phyloP scores from a whole-genome alignment of 176 grass and related monocot species.

The Aegilops longissima region DNA sequence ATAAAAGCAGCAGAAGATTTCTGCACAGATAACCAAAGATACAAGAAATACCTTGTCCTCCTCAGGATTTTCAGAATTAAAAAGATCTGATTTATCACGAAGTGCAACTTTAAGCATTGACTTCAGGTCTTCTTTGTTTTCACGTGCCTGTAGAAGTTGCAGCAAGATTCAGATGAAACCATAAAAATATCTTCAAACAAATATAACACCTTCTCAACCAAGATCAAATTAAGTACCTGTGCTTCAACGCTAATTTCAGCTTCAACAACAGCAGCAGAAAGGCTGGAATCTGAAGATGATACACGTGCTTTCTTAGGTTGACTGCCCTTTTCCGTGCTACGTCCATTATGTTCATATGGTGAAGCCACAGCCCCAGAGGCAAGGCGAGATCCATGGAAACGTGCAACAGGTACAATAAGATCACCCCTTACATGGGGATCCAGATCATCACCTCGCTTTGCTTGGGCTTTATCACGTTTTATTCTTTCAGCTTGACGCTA shows the following conservation, averaged over 20 bases:
- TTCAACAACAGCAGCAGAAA: conserved; percentile 81
- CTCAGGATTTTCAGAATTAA: conserved; percentile 89
- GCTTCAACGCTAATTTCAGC: conserved; percentile 77
- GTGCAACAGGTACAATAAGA: conserved; percentile 75
- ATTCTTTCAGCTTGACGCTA: conserved; percentile 95
- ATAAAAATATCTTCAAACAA: neutral
- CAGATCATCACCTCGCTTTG: conserved; percentile 76
- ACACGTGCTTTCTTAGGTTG: conserved; percentile 50
- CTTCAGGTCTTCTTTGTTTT: conserved; percentile 93
- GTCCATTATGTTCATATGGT: conserved; percentile 62
- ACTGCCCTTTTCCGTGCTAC: conserved; percentile 32
- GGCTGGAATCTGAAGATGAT: conserved; percentile 55
- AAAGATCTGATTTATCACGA: conserved; percentile 92
- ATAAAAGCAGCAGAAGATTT: conserved; percentile 13
- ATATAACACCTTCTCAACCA: neutral
- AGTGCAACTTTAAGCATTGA: conserved; percentile 85
- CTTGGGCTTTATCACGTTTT: conserved; percentile 79
- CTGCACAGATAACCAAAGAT: conserved; percentile 4
- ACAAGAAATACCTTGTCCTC: conserved; percentile 75
- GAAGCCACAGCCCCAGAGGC: conserved; percentile 71
- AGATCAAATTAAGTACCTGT: conserved; percentile 49
- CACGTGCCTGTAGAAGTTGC: conserved; percentile 46
- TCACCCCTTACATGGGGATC: conserved; percentile 72
- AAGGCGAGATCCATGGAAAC: conserved; percentile 88
- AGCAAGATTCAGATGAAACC: conserved; percentile 13